phyloP scores from a whole-genome alignment of 139 green algal genomes.

The Tetraselmis striata region DNA sequence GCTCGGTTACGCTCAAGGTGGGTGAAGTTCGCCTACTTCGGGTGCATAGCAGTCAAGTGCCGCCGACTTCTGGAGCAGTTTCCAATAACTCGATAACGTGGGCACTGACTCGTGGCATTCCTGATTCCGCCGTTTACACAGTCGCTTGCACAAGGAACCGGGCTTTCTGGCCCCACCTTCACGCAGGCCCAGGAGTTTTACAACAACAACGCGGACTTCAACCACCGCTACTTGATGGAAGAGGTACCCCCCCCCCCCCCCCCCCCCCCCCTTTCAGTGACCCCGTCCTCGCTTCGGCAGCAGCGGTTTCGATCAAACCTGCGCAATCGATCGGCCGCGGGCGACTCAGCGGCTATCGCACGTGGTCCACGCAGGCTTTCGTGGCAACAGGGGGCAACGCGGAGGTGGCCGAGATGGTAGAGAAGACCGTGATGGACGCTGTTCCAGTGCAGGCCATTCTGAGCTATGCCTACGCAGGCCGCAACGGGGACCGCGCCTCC shows the following conservation, averaged over 20 bases:
- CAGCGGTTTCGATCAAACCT: too few relatives aligned
- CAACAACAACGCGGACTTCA: background rate
- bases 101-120: too few relatives aligned
- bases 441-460: background rate
- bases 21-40: too few relatives aligned
- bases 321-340: too few relatives aligned
- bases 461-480: background rate
- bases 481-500: background rate
- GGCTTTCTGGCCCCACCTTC: background rate
- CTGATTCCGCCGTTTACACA: too few relatives aligned
- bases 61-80: too few relatives aligned
- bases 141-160: background rate
- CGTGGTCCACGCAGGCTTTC: background rate
- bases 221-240: background rate
- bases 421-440: background rate
- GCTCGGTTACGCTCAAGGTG: background rate
- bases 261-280: too few relatives aligned
- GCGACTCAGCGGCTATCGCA: too few relatives aligned
- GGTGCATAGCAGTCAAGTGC: too few relatives aligned
- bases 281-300: too few relatives aligned
- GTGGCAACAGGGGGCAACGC: background rate
- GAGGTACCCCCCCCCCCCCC: background rate
- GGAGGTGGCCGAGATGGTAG: background rate
- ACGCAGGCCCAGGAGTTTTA: background rate
- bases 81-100: too few relatives aligned